Percentiles rank a stretch among this genome's conserved stretches.
phyloP scores from a whole-genome alignment of 2,329 filamentous ascomycete genomes.

The Penicillium vulpinum region DNA sequence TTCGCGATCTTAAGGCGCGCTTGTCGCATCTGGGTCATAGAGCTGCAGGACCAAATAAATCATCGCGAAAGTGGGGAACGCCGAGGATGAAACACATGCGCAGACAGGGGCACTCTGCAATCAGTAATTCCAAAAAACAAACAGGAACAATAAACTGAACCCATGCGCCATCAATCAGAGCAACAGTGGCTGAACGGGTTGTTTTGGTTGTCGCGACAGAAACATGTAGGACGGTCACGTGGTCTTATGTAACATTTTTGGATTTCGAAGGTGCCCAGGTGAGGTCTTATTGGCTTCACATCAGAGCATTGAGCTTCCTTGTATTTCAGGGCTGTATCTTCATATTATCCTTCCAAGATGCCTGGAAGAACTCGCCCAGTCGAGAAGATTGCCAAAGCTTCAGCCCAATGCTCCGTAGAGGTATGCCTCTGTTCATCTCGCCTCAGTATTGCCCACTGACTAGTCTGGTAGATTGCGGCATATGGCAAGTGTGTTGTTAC shows the following conservation, averaged over 20 bases:
- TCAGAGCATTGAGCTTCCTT: neutral
- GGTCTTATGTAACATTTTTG: constrained; percentile 22
- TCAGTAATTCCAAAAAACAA: constrained; percentile 1
- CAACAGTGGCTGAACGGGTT: constrained; percentile 10
- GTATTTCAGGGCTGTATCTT: neutral
- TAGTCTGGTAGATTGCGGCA: constrained; percentile 63
- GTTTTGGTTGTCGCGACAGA: constrained; percentile 30
- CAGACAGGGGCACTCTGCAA: constrained; percentile 13
- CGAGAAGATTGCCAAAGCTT: constrained; percentile 66
- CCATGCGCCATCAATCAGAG: constrained; percentile 1
- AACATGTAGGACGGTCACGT: constrained; percentile 24
- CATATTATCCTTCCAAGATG: constrained; percentile 34
- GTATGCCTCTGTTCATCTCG: constrained; percentile 42
- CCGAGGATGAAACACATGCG: constrained; percentile 12
- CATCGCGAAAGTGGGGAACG: constrained; percentile 37
- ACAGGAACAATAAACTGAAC: constrained; percentile 6
- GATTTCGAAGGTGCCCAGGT: neutral
- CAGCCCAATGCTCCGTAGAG: constrained; percentile 66
- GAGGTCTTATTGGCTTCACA: neutral
- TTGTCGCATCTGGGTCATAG: constrained; percentile 46
- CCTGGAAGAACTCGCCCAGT: constrained; percentile 60
- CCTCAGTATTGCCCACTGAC: constrained; percentile 13
- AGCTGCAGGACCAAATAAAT: constrained; percentile 39
- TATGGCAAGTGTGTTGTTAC: constrained; percentile 91
- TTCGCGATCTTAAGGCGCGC: constrained; percentile 48